Evolutionary conservation across 331 rosid species (phyloP).

Genomic region (Pyrus hybrid): DNA sequence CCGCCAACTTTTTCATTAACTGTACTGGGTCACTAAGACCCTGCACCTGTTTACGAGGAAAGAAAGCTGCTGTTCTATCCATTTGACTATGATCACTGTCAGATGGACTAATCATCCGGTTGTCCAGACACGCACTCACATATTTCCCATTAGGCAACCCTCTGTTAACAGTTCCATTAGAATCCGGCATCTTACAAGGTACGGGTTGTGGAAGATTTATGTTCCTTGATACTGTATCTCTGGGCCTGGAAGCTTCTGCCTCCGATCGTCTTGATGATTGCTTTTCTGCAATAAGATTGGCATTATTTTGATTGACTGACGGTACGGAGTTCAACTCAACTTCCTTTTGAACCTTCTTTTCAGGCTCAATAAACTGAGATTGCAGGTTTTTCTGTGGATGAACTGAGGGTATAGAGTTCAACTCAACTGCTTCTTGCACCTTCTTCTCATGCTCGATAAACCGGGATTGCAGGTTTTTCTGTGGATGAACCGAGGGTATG

Average conservation of each 20-base stretch:
- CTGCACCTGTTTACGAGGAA: constrained; percentile 42
- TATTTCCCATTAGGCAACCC: constrained; percentile 52
- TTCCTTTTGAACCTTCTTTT: constrained; percentile 41
- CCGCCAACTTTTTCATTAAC: constrained; percentile 46
- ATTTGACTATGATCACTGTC: constrained; percentile 36
- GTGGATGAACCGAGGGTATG: constrained; percentile 38
- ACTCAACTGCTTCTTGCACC: constrained; percentile 46
- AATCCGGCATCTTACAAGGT: constrained; percentile 43
- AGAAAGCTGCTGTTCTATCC: constrained; percentile 31
- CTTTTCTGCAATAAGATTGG: constrained; percentile 39
- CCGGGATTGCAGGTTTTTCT: constrained; percentile 35
- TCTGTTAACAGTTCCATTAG: constrained; percentile 42
- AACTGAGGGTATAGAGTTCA: constrained; percentile 37
- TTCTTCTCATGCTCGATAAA: constrained; percentile 37
- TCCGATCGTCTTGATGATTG: constrained; percentile 36
- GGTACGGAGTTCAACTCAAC: constrained; percentile 54
- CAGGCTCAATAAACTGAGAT: constrained; percentile 40
- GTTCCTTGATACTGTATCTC: constrained; percentile 34
- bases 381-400: constrained; percentile 38
- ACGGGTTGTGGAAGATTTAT: constrained; percentile 35
- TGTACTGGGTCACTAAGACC: constrained; percentile 51
- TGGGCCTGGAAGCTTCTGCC: constrained; percentile 38
- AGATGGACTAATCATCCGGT: constrained; percentile 36
- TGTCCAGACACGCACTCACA: constrained; percentile 21
- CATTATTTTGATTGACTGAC: constrained; percentile 36